Percentiles rank a stretch among this genome's conserved stretches.
Evolutionary conservation across 108 stramenopile species (phyloP).

Genomic region (Skeletonema menzelii): DNA sequence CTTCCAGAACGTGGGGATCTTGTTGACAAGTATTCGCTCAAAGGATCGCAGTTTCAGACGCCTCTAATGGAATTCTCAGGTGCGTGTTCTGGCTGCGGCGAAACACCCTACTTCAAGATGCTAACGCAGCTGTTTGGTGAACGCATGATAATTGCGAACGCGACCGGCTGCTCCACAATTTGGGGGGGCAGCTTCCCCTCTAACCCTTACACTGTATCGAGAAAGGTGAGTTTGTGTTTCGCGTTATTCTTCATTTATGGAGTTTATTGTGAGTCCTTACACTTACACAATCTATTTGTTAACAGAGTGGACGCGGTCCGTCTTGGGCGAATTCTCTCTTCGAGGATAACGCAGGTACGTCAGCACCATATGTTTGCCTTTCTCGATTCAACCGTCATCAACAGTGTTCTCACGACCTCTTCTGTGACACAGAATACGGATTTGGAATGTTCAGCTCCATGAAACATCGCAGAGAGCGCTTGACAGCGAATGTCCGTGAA

Average conservation of each 20-base stretch:
- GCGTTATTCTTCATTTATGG: background rate
- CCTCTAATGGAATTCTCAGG: conserved; percentile 70
- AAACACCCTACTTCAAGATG: conserved; percentile 71
- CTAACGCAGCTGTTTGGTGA: conserved; percentile 69
- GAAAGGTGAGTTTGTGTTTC: conserved; percentile 1
- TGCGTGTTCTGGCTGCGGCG: conserved; percentile 65
- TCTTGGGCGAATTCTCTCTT: conserved; percentile 71
- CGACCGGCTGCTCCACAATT: conserved; percentile 60
- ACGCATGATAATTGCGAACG: conserved; percentile 71
- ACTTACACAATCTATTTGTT: background rate
- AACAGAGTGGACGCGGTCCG: conserved; percentile 54
- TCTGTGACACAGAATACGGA: conserved; percentile 32
- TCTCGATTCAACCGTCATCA: too few relatives aligned
- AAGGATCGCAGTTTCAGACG: conserved; percentile 68
- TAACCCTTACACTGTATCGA: conserved; percentile 67
- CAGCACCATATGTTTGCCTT: too few relatives aligned
- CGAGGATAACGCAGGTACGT: conserved; percentile 54
- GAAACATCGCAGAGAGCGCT: conserved; percentile 55
- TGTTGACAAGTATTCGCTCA: conserved; percentile 52
- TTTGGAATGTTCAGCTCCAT: conserved; percentile 69
- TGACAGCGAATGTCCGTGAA: conserved; percentile 42
- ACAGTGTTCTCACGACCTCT: too few relatives aligned
- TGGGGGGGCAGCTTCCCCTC: conserved; percentile 72
- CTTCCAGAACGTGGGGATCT: conserved; percentile 61
- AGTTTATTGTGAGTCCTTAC: background rate